Evolutionary conservation across 345 rosid genomes (phyloP).

Genomic region (Camelina hispida): DNA sequence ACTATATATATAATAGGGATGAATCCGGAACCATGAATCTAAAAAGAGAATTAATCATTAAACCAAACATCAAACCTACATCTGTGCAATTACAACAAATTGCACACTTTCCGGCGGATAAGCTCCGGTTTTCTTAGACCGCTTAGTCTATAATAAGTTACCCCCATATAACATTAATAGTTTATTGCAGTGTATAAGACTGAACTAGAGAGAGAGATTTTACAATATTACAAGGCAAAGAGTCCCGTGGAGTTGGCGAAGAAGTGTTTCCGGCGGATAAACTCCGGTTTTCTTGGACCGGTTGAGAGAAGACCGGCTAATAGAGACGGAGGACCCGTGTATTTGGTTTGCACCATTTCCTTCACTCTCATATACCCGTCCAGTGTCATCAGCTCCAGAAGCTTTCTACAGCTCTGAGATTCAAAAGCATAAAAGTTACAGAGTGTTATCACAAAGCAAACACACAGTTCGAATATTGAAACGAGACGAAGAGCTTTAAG

Average conservation of each 20-base stretch:
- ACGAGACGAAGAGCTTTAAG: slow-evolving; percentile 1
- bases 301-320: slow-evolving; percentile 52
- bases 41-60: slow-evolving; percentile 6
- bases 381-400: slow-evolving; percentile 75
- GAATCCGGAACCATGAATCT: slow-evolving; percentile 1
- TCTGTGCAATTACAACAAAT: not conserved
- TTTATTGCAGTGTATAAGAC: slow-evolving; percentile 2
- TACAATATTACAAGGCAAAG: slow-evolving; percentile 45
- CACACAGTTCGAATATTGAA: not conserved
- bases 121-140: too few relatives aligned
- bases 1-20: not conserved
- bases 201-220: not conserved
- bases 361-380: slow-evolving; percentile 68
- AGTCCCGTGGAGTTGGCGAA: slow-evolving; percentile 76
- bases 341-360: slow-evolving; percentile 63
- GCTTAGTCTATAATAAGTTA: too few relatives aligned
- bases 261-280: slow-evolving; percentile 62
- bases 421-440: not conserved
- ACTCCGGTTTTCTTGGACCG: slow-evolving; percentile 51
- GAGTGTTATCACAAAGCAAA: slow-evolving; percentile 12
- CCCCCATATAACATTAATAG: not conserved
- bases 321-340: slow-evolving; percentile 59
- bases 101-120: too few relatives aligned
- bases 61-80: slow-evolving; percentile 1
- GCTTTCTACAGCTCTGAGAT: slow-evolving; percentile 68